Conservation (phyloP, 2,329 filamentous ascomycete species). For the Helminthosporium solani region DNA sequence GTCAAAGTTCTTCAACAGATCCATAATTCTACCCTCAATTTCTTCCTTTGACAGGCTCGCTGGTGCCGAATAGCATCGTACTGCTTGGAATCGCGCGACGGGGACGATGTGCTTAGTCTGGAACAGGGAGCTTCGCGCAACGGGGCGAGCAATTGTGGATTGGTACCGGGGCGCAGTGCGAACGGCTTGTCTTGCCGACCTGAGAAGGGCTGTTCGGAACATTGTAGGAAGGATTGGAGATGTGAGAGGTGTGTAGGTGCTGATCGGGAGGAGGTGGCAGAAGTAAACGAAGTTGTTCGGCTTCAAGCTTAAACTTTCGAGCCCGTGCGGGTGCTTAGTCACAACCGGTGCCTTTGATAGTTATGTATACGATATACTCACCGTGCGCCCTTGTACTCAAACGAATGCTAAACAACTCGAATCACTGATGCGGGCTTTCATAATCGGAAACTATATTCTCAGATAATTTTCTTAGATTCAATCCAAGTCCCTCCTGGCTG, state of each 20-base stretch:
- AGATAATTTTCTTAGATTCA: too few species aligned
- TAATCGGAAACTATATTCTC: too few species aligned
- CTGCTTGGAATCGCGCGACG: conserved; percentile 64
- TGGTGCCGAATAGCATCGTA: conserved; percentile 84
- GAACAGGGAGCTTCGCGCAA: conserved; percentile 61
- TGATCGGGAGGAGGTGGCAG: conserved; percentile 27
- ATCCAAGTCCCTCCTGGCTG: not conserved
- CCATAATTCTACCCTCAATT: conserved; percentile 88
- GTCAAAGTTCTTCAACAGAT: conserved; percentile 93
- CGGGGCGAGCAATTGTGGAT: conserved; percentile 59
- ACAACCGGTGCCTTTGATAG: not conserved
- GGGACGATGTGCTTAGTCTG: conserved; percentile 62
- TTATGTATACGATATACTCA: too few species aligned
- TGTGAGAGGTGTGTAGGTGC: conserved; percentile 22
- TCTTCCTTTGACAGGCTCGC: conserved; percentile 77
- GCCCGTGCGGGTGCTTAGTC: conserved; percentile 11
- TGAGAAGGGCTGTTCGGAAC: conserved; percentile 86
- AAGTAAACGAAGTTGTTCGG: conserved; percentile 20
- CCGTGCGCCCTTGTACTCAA: too few species aligned
- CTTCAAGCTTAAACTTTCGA: conserved; percentile 14
- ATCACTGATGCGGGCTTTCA: too few species aligned
- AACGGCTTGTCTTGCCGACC: conserved; percentile 63
- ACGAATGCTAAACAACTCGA: too few species aligned
- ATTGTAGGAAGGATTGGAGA: conserved; percentile 56
- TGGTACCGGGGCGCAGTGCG: conserved; percentile 46